Conservation (phyloP, 805 yeast genomes). For the Saccharomycodes ludwigii region DNA sequence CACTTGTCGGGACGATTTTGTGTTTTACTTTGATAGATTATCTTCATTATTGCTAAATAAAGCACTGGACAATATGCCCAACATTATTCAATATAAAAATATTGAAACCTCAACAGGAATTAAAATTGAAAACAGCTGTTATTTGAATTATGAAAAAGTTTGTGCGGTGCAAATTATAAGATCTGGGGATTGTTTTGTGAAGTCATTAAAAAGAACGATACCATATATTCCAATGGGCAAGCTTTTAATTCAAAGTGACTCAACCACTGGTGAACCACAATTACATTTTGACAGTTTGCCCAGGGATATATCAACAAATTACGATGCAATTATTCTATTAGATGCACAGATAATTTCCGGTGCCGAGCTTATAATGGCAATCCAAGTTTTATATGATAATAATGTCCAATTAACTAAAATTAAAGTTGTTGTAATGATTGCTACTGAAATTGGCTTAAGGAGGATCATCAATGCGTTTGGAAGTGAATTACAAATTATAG, state of each 20-base stretch:
- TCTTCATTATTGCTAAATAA: constrained; percentile 54
- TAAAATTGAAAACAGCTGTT: constrained; percentile 15
- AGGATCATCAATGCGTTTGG: constrained; percentile 69
- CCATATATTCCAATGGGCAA: constrained; percentile 78
- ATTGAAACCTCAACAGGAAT: constrained; percentile 33
- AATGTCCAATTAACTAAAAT: constrained; percentile 51
- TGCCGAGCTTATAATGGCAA: constrained; percentile 90
- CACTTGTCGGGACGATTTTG: constrained; percentile 62
- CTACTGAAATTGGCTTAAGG: constrained; percentile 68
- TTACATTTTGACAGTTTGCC: constrained; percentile 77
- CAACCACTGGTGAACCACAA: constrained; percentile 88
- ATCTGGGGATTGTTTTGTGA: constrained; percentile 88
- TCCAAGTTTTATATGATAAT: constrained; percentile 77
- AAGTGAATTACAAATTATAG: constrained; percentile 44
- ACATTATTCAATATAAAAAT: constrained; percentile 21
- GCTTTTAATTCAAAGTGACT: constrained; percentile 75
- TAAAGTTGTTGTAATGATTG: constrained; percentile 54
- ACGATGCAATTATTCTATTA: constrained; percentile 45
- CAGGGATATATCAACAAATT: constrained; percentile 13
- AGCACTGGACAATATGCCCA: constrained; percentile 48
- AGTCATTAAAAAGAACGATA: constrained; percentile 59
- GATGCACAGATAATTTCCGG: constrained; percentile 89
- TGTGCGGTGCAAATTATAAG: constrained; percentile 72
- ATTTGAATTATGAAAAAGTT: constrained; percentile 31
- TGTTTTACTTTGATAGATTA: constrained; percentile 78